phyloP scores from a whole-genome alignment of 805 yeast genomes.

The Kodamaea hsintzibuensis region DNA sequence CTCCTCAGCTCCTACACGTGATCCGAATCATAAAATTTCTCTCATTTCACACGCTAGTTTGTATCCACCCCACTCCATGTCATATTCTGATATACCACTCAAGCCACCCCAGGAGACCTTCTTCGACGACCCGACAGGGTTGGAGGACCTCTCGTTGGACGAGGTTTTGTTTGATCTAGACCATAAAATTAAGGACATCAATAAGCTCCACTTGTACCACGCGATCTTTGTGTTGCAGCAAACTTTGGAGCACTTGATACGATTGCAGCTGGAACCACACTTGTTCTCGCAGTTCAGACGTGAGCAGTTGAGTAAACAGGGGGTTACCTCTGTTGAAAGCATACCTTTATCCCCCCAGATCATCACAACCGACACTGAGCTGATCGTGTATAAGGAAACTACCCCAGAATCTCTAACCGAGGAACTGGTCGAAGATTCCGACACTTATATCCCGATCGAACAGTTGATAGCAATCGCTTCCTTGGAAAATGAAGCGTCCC shows the following conservation, averaged over 20 bases:
- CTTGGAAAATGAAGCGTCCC: conserved; percentile 13
- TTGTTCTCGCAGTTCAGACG: conserved; percentile 25
- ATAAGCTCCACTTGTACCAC: conserved; percentile 36
- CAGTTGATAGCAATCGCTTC: conserved; percentile 17
- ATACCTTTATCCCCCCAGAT: conserved; percentile 4
- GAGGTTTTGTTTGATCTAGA: conserved; percentile 38
- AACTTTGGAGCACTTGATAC: conserved; percentile 34
- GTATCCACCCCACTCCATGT: background rate
- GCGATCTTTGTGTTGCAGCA: conserved; percentile 32
- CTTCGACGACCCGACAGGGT: conserved; percentile 37
- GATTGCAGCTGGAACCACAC: conserved; percentile 26
- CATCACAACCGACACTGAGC: background rate
- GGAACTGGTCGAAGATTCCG: background rate
- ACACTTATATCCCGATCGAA: conserved; percentile 22
- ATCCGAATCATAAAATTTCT: background rate
- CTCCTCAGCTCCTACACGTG: background rate
- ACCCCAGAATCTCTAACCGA: conserved; percentile 19
- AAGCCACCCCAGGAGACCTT: conserved; percentile 41
- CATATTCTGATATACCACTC: conserved; percentile 33
- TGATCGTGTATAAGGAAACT: conserved; percentile 14
- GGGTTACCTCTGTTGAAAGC: conserved; percentile 3
- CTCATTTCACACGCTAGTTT: background rate
- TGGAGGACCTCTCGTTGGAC: conserved; percentile 33
- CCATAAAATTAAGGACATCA: conserved; percentile 32
- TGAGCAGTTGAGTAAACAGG: conserved; percentile 24